phyloP scores from a whole-genome alignment of 345 rosid genomes.

The Hibiscus tridactylites region DNA sequence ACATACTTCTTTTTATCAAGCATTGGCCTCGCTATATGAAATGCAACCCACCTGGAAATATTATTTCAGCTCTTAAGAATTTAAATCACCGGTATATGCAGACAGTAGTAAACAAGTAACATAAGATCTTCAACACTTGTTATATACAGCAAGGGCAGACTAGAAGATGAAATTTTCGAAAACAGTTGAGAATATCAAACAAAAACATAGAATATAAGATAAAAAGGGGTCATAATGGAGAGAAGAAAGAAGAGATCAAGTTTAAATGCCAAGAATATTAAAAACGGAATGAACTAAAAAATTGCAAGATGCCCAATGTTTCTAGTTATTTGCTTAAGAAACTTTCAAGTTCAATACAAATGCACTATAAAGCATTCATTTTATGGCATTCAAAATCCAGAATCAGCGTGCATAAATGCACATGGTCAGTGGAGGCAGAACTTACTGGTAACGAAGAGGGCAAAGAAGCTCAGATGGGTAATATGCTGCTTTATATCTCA shows the following conservation, averaged over 20 bases:
- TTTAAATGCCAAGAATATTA: background rate
- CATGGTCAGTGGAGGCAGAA: slow-evolving; percentile 13
- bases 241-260: background rate
- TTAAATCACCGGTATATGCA: background rate
- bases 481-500: slow-evolving; percentile 98
- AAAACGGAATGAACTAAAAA: background rate
- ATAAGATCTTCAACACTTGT: background rate
- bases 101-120: background rate
- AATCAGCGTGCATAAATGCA: background rate
- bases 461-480: slow-evolving; percentile 91
- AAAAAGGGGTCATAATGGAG: background rate
- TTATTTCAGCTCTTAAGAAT: slow-evolving; percentile 15
- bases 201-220: background rate
- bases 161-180: background rate
- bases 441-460: slow-evolving; percentile 87
- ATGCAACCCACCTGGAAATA: slow-evolving; percentile 85
- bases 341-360: background rate
- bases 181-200: background rate
- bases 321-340: background rate
- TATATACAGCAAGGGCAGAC: background rate
- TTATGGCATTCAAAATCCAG: background rate
- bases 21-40: slow-evolving; percentile 48
- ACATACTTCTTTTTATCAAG: slow-evolving; percentile 68
- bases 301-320: background rate
- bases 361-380: background rate